phyloP scores from a whole-genome alignment of 805 yeast species.

The Metschnikowia sp. region DNA sequence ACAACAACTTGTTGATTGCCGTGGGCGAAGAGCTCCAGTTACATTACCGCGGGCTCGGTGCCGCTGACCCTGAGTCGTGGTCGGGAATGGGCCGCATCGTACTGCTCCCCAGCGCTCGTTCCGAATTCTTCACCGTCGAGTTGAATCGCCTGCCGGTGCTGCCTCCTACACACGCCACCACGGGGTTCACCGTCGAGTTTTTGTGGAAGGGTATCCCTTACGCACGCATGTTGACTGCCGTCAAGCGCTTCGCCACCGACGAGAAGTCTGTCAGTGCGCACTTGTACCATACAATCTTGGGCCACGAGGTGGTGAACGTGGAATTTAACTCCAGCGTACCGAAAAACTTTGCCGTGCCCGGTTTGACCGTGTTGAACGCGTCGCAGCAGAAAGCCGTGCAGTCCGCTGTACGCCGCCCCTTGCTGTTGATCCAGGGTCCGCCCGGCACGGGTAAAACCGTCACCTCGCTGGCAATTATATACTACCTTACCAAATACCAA shows the following conservation, averaged over 20 bases:
- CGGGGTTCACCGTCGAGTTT: conserved; percentile 78
- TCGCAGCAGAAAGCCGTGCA: conserved; percentile 79
- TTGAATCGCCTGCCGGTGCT: conserved; percentile 37
- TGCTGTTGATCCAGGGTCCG: conserved; percentile 66
- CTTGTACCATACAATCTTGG: conserved; percentile 73
- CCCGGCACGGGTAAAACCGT: conserved; percentile 94
- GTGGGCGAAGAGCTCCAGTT: conserved; percentile 82
- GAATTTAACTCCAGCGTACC: conserved; percentile 65
- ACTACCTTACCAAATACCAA: conserved; percentile 63
- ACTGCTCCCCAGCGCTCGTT: conserved; percentile 61
- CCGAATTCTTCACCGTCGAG: conserved; percentile 67
- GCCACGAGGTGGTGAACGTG: conserved; percentile 68
- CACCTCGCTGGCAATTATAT: conserved; percentile 83
- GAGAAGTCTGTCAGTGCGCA: conserved; percentile 68
- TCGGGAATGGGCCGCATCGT: conserved; percentile 68
- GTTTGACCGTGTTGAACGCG: conserved; percentile 60
- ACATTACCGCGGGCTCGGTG: conserved; percentile 50
- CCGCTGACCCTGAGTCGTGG: conserved; percentile 57
- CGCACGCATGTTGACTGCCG: conserved; percentile 78
- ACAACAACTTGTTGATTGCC: conserved; percentile 62
- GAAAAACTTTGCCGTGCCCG: conserved; percentile 55
- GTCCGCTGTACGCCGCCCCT: conserved; percentile 15
- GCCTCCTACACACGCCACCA: conserved; percentile 58
- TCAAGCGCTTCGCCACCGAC: conserved; percentile 66
- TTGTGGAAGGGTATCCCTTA: conserved; percentile 87